These are phyloP conservation scores for Erodium texanum DNA, from an alignment of 441 rosid species.

Conservation along the genomic window DNA sequence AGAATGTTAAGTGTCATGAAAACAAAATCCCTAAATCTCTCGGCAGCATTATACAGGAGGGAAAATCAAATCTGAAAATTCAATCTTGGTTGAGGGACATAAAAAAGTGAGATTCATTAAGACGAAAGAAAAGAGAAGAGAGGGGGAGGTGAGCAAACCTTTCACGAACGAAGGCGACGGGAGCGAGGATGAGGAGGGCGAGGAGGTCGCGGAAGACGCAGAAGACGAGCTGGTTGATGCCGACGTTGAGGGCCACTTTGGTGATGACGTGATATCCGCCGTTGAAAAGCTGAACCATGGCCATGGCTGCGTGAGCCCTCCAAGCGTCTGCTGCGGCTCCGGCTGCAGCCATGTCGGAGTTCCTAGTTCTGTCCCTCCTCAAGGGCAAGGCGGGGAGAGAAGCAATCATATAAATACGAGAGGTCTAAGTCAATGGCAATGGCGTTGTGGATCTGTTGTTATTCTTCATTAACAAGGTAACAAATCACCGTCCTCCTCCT, in stretches of 20 bases:
- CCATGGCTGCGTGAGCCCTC: constrained; percentile 77
- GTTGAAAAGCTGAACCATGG: constrained; percentile 60
- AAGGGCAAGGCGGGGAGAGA: too few species aligned
- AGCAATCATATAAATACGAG: too few species aligned
- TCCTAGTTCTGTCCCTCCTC: too few species aligned
- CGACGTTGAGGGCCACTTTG: constrained; percentile 84
- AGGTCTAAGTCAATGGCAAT: too few species aligned
- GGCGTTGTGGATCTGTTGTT: too few species aligned
- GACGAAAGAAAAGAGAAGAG: too few species aligned
- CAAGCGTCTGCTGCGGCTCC: constrained; percentile 23
- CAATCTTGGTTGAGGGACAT: not conserved
- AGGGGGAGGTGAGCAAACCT: constrained; percentile 30
- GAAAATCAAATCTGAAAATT: too few species aligned
- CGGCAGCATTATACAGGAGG: too few species aligned
- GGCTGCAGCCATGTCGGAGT: not conserved
- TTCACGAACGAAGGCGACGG: constrained; percentile 76
- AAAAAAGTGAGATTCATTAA: too few species aligned
- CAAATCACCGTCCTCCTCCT: too few species aligned
- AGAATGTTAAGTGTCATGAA: too few species aligned
- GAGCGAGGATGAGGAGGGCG: constrained; percentile 80
- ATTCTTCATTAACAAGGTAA: too few species aligned
- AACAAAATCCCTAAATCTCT: not conserved
- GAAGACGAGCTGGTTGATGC: constrained; percentile 91
- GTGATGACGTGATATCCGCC: constrained; percentile 97
- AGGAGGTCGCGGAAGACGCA: constrained; percentile 85